These are phyloP conservation scores for Elongisporangium prolatum DNA, from an alignment of 352 stramenopile species.

Conservation along the genomic window DNA sequence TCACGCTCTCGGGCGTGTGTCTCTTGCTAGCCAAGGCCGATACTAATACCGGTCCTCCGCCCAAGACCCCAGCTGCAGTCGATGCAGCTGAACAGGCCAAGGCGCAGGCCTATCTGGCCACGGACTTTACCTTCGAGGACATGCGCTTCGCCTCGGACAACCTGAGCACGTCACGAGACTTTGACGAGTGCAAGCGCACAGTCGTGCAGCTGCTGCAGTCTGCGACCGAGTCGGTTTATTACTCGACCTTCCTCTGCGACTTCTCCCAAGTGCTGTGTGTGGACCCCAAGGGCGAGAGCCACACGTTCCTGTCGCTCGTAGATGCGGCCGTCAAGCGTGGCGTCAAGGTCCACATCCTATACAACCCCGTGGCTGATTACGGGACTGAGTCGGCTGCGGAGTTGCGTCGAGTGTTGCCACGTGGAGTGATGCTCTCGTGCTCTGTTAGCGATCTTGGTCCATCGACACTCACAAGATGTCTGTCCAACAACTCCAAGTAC, in stretches of 20 bases:
- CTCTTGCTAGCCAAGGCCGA: conserved; percentile 59
- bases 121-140: conserved; percentile 52
- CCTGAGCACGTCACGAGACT: conserved; percentile 45
- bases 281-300: conserved; percentile 15
- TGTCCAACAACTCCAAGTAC: conserved; percentile 82
- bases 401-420: conserved; percentile 38
- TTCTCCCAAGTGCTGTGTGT: conserved; percentile 51
- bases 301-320: conserved; percentile 61
- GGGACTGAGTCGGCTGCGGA: conserved; percentile 52
- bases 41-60: neutral
- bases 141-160: conserved; percentile 48
- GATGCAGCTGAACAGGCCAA: neutral
- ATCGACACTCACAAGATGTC: conserved; percentile 16
- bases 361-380: conserved; percentile 73
- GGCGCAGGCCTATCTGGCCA: conserved; percentile 14
- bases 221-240: conserved; percentile 57
- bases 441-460: conserved; percentile 67
- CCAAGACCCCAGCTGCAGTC: neutral
- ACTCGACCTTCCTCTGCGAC: conserved; percentile 81
- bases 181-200: conserved; percentile 54
- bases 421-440: conserved; percentile 45
- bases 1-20: conserved; percentile 60
- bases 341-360: conserved; percentile 64
- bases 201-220: conserved; percentile 58
- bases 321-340: conserved; percentile 50